Evolutionary conservation across 441 rosid species (phyloP), one percentile per base, ranked within the genome.

Genomic region (Adansonia grandidieri): DNA sequence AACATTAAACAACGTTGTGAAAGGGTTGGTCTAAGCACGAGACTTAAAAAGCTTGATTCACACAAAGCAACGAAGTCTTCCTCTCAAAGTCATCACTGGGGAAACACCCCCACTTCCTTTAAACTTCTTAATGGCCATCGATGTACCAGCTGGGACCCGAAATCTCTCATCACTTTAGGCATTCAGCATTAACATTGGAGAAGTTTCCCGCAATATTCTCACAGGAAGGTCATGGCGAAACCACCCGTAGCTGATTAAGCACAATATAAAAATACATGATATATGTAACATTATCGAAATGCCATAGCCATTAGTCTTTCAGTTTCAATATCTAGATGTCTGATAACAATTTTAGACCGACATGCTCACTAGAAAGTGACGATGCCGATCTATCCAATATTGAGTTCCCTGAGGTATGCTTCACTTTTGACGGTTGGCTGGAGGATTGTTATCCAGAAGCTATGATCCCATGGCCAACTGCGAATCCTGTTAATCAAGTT

Each of bases 361-460:
- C 56, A 17, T 77, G 81, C 67, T 72, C 73, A n/a, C 81, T 82
- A 2, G 87, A 84, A 51, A 82, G 82, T 76, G 85, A 80, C 68
- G 65, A 72, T 74, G 78, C 40, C 5, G 82, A 74, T 15, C 79
- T 56, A 19, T 63, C 88, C 24, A 81, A 77, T 66, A 88, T 90
- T 60, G 89, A 90, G 76, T 48, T 88, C 15, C 79, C 89, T 1
- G 95, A 90, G 32, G 65, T 44, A 11, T 83, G 82, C 78, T 75
- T 87, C 19, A 74, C 76, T 61, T 83, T 88, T 22, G 95, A 87
- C 57, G 90, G 85, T 60, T 89, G 91, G 97, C 19, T 78, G 45
- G 92, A 88, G 40, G 90, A 86, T 1, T 10, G n/a, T 14, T 82
- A 88, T 78, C 89, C 85, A 19, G 76, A 83, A 5, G 76, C 85